Base-by-base conservation (phyloP, 306 rosid species). In the Abrus pulchellus region DNA sequence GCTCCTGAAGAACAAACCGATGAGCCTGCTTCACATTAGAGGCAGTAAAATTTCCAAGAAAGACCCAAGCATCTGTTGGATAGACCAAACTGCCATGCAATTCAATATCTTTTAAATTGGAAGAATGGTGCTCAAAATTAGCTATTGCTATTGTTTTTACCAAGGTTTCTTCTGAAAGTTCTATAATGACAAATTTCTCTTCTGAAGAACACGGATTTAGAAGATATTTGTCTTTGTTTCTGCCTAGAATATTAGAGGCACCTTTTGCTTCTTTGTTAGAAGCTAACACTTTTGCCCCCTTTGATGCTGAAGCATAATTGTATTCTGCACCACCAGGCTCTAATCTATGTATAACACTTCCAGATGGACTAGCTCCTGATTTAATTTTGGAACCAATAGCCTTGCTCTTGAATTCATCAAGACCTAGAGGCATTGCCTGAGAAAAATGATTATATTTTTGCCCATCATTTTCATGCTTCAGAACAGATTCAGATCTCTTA, bases 191-290 rank as follows among this genome's bases (percentile, higher is more conserved):
- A 80, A 90, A 92, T 82, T 95, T 95, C 68, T 84, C 97, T 81
- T 93, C 98, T 0, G 89, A 89, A 68, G 99, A 95, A 88, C 99
- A 95, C 6, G 99, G 99, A 85, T 91, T 95, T 53, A 93, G 87
- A 52, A 95, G 98, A 82, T 95, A 95, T 65, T 92, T 93, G 86
- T 95, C 99, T 86, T 91, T 86, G 85, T 95, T 92, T 81, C 84
- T 89, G 78, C 83, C 90, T 81, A 95, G 87, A 52, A 95, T 87
- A 75, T 95, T 92, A 56, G 96, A 83, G 80, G 99, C 99, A 75
- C 99, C 99, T 72, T 89, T 95, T 44, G 97, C 96, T 92, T 95
- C 99, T 90, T 89, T 95, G 89, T 95, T 95, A 69, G 90, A 93
- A 86, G 92, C 91, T 89, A 95, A 81, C 20, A 95, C 91, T 85